Percentiles rank a stretch among this genome's conserved stretches.
phyloP scores from a whole-genome alignment of 148 eudicot species.

The Camellia japonica region DNA sequence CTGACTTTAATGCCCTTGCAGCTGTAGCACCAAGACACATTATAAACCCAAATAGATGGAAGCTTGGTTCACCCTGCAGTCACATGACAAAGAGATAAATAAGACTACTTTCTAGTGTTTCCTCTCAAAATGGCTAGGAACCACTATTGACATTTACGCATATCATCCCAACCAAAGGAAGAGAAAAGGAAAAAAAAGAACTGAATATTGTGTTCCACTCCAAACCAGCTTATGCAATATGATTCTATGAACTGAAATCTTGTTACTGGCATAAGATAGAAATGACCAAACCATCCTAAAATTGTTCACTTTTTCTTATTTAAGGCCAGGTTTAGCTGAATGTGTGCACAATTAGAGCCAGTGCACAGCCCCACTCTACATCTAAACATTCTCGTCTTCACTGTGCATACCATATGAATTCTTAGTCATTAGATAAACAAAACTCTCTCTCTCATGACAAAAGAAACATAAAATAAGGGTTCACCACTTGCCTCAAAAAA shows the following conservation, averaged over 20 bases:
- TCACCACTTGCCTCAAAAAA: not conserved
- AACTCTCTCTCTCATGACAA: too few species aligned
- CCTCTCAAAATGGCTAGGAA: not conserved
- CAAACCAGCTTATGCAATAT: not conserved
- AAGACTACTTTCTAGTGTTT: not conserved
- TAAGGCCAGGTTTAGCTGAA: not conserved
- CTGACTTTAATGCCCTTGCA: slow-evolving; percentile 87
- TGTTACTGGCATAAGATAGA: not conserved
- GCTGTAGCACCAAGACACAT: slow-evolving; percentile 93
- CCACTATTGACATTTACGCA: slow-evolving; percentile 10
- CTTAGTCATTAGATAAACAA: not conserved
- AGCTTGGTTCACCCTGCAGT: slow-evolving; percentile 86
- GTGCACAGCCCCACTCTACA: not conserved
- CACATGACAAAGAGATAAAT: slow-evolving; percentile 11
- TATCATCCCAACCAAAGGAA: not conserved
- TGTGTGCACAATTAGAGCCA: not conserved
- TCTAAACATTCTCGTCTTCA: not conserved
- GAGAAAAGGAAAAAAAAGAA: not conserved
- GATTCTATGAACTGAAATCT: not conserved
- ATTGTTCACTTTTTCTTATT: not conserved
- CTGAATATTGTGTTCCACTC: not conserved
- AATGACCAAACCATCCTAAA: not conserved
- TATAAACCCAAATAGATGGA: slow-evolving; percentile 82
- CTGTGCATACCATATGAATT: not conserved
- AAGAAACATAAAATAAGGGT: not conserved